Percentiles rank a stretch among this genome's conserved stretches.
Conservation (phyloP, 257 asterid genomes). For the Cynanchum wilfordii region DNA sequence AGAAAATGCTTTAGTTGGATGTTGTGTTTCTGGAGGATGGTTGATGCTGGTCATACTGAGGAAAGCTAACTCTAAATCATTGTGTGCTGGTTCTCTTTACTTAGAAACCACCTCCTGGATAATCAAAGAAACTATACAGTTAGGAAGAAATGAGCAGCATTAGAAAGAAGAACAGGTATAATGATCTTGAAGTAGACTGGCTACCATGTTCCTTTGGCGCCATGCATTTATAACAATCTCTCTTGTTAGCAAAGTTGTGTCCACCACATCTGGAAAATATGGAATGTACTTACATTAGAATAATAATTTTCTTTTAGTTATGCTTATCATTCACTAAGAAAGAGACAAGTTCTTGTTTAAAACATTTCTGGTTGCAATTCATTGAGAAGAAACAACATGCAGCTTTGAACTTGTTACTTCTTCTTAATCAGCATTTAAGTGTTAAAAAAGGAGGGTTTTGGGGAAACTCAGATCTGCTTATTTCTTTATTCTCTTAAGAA, state of each 20-base stretch:
- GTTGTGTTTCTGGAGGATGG: neutral
- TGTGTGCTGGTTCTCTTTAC: conserved; percentile 2
- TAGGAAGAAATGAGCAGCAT: neutral
- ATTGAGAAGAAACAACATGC: neutral
- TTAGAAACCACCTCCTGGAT: conserved; percentile 14
- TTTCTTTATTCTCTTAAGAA: neutral
- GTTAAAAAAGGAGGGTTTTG: neutral
- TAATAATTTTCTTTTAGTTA: neutral
- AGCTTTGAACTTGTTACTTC: neutral
- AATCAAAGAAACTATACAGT: neutral
- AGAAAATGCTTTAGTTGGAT: neutral
- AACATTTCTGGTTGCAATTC: neutral
- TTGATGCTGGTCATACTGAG: conserved; percentile 5
- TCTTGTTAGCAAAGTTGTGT: conserved; percentile 78
- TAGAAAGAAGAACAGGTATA: neutral
- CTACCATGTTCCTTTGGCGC: conserved; percentile 54
- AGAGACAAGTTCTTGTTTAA: neutral
- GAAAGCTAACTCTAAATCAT: neutral
- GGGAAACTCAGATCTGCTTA: neutral
- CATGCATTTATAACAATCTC: conserved; percentile 66
- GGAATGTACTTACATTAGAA: neutral
- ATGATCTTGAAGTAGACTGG: conserved; percentile 2
- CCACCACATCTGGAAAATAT: conserved; percentile 43
- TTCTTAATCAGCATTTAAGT: neutral
- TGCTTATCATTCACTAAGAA: neutral